A percentile compares a stretch with the other conserved stretches of the same genome.
These are phyloP conservation scores for Cryptococcus neoformans DNA, from an alignment of 1,284 basidiomycete species.

Conservation along the genomic window DNA sequence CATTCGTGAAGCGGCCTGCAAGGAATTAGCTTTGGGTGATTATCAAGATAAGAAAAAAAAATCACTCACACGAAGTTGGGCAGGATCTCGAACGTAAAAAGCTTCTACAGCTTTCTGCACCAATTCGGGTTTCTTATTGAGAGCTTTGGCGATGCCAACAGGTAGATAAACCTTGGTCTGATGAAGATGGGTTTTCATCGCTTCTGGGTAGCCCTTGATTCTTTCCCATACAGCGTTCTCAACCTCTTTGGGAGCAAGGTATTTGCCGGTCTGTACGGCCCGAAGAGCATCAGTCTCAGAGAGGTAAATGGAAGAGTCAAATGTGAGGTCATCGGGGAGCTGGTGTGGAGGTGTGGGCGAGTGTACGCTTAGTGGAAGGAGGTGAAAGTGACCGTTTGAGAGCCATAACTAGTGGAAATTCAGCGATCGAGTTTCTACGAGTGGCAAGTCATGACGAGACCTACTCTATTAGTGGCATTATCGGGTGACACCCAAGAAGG, in stretches of 20 bases:
- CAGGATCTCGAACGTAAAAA: constrained; percentile 88
- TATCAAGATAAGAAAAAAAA: neutral
- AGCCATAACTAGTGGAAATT: constrained; percentile 75
- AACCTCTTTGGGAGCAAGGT: constrained; percentile 57
- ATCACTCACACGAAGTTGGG: constrained; percentile 71
- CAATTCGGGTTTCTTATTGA: constrained; percentile 64
- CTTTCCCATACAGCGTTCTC: constrained; percentile 65
- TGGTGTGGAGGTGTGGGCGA: constrained; percentile 62
- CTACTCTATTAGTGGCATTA: constrained; percentile 85
- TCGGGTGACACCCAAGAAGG: constrained; percentile 89
- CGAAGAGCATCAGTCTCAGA: constrained; percentile 59
- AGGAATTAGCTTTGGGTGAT: neutral
- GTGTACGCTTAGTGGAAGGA: constrained; percentile 71
- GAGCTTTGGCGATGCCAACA: constrained; percentile 66
- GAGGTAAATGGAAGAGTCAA: constrained; percentile 13
- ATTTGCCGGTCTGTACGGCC: constrained; percentile 53
- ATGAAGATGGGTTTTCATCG: constrained; percentile 70
- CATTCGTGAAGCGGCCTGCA: constrained; percentile 81
- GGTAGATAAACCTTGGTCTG: constrained; percentile 77
- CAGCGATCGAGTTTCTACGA: neutral
- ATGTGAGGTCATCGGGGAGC: constrained; percentile 56
- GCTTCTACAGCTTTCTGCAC: constrained; percentile 81
- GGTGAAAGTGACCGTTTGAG: constrained; percentile 71
- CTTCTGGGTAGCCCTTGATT: constrained; percentile 68
- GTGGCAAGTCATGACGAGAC: constrained; percentile 34